phyloP scores from a whole-genome alignment of 495 filamentous ascomycete genomes.

The Aspergillus bridgeri region DNA sequence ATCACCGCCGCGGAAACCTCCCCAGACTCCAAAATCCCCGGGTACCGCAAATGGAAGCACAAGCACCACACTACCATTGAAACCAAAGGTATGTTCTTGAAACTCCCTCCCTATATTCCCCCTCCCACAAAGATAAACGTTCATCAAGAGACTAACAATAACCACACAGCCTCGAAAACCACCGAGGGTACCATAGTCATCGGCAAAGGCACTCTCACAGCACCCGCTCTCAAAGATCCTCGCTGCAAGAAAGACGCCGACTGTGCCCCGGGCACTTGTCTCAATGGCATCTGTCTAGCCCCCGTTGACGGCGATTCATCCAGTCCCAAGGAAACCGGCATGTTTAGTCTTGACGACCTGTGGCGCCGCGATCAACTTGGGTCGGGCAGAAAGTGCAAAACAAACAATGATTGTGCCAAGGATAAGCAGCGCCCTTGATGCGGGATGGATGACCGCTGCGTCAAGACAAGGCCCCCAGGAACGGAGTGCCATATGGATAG shows the following conservation, averaged over 20 bases:
- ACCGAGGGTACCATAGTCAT: background rate
- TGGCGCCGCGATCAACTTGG: background rate
- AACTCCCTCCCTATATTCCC: background rate
- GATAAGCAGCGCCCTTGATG: background rate
- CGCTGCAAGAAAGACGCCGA: background rate
- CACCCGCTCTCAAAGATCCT: background rate
- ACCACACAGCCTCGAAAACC: background rate
- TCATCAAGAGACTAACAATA: background rate
- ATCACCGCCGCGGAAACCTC: background rate
- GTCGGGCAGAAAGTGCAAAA: background rate
- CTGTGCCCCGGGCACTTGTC: background rate
- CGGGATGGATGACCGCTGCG: background rate
- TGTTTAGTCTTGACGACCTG: background rate
- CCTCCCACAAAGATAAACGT: background rate
- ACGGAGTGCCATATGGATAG: no score
- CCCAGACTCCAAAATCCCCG: no score
- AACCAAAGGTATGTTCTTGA: background rate
- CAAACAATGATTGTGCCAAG: background rate
- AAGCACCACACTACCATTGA: no score
- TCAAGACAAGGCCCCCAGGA: no score
- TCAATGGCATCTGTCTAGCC: background rate
- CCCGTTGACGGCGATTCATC: background rate
- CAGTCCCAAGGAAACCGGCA: background rate
- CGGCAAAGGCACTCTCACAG: background rate
- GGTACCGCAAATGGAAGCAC: no score